Conservation (phyloP, 345 rosid species). For the Lenwebbia sp. region DNA sequence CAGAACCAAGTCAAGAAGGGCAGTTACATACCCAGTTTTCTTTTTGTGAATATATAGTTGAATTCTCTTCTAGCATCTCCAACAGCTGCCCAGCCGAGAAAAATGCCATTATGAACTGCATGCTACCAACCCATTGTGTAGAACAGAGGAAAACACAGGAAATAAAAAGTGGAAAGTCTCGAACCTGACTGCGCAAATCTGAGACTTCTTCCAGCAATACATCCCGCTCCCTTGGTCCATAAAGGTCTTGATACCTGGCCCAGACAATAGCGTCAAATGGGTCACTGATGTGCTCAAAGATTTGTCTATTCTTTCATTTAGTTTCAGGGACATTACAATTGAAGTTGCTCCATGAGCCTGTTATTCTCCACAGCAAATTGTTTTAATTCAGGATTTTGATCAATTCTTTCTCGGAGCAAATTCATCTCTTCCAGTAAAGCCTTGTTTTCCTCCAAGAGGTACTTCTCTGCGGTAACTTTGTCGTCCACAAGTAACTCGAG, state of each 20-base stretch:
- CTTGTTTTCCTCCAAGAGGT: slow-evolving; percentile 52
- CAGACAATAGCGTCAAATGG: slow-evolving; percentile 2
- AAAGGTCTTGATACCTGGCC: slow-evolving; percentile 58
- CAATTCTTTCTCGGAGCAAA: slow-evolving; percentile 44
- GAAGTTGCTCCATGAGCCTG: slow-evolving; percentile 61
- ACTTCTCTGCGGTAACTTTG: slow-evolving; percentile 34
- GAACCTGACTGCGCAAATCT: slow-evolving; percentile 69
- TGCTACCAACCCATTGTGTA: not conserved
- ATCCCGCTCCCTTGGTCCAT: slow-evolving; percentile 67
- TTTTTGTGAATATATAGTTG: not conserved
- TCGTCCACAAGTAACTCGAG: slow-evolving; percentile 40
- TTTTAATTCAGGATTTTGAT: slow-evolving; percentile 49
- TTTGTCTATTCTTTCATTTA: not conserved
- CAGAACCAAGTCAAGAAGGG: slow-evolving; percentile 2
- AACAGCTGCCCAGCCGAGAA: slow-evolving; percentile 28
- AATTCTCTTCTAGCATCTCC: slow-evolving; percentile 34
- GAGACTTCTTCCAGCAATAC: slow-evolving; percentile 52
- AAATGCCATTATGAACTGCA: not conserved
- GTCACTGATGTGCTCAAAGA: not conserved
- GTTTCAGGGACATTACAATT: slow-evolving; percentile 32
- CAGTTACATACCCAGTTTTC: slow-evolving; percentile 1
- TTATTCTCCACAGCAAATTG: slow-evolving; percentile 51
- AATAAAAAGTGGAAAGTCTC: slow-evolving; percentile 1
- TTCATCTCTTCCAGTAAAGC: slow-evolving; percentile 56
- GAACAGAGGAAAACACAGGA: not conserved